Percentiles rank a stretch among this genome's conserved stretches.
Evolutionary conservation across 768 basidiomycete species (phyloP).

Genomic region (Mycena maculata): DNA sequence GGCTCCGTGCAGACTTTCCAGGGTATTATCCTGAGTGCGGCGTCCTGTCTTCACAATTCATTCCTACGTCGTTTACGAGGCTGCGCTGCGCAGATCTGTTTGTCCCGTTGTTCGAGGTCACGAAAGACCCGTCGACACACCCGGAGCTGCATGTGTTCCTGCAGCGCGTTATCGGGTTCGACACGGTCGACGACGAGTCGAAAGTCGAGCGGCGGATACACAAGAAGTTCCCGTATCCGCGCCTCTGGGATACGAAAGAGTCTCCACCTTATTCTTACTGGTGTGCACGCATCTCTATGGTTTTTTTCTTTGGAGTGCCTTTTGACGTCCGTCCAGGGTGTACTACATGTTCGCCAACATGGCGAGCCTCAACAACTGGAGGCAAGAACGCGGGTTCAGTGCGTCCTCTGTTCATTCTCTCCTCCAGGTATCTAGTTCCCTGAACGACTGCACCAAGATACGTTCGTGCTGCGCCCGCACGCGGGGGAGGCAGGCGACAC

Average conservation of each 20-base stretch:
- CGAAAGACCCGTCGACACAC: slow-evolving; percentile 87
- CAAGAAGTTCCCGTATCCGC: slow-evolving; percentile 93
- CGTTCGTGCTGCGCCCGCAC: slow-evolving; percentile 96
- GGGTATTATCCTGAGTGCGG: slow-evolving; percentile 85
- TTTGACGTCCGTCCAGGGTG: slow-evolving; percentile 63
- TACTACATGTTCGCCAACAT: slow-evolving; percentile 99
- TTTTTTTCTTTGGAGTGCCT: background rate
- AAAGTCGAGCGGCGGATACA: slow-evolving; percentile 92
- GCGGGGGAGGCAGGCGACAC: slow-evolving; percentile 98
- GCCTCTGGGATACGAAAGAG: slow-evolving; percentile 88
- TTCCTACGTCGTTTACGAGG: background rate
- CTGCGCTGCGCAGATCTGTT: slow-evolving; percentile 79
- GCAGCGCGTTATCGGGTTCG: slow-evolving; percentile 95
- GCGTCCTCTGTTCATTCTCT: slow-evolving; percentile 43
- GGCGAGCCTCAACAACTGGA: slow-evolving; percentile 94
- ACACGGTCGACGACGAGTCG: slow-evolving; percentile 98
- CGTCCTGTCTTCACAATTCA: background rate
- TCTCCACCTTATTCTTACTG: slow-evolving; percentile 97
- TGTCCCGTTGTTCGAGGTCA: slow-evolving; percentile 94
- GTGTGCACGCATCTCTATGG: slow-evolving; percentile 60
- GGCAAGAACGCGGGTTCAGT: slow-evolving; percentile 92
- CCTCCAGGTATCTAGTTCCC: slow-evolving; percentile 20
- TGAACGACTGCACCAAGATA: slow-evolving; percentile 66
- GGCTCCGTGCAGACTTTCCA: slow-evolving; percentile 89
- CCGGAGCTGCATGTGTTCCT: slow-evolving; percentile 96